Base-by-base conservation (phyloP, 75 land plant genomes). In the Picea sitchensis region DNA sequence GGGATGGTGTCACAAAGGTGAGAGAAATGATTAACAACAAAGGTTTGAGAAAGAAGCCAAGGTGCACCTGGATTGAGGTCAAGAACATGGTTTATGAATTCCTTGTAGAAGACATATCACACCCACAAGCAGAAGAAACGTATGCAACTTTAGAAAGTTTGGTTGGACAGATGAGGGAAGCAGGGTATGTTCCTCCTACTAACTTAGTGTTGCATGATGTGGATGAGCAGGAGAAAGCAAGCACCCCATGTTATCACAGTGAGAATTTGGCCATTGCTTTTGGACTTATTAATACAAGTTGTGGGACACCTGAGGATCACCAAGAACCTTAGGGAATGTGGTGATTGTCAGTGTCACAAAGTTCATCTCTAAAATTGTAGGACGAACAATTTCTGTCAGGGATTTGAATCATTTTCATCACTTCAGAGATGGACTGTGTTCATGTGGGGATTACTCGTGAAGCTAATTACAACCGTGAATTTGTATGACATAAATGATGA, bases 51-150 rank as follows among this genome's bases (percentile, higher is more conserved):
- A 76, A 76, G 38, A 32, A 58, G 17, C 77, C 77, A 58, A 62
- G 77, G 30, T 58, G 77, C 77, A 76, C 65, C 38, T 76, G 77
- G 77, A 76, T 76, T 58, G 77, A 76, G 77, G 36, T 76, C 14
- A 76, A 76, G 4, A 21, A 76, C 64, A 57, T 18, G 9, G 61
- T 76, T 4, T 58, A 26, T 76, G 34, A 64, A 20, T 76, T 76
- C 64, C 17, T 76, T 26, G 74, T 71, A 71, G 74, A 47, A 41
- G 54, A 41, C 36, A 14, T 1, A 44, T 71, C n/a, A 18, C 44
- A 44, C 74, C 51, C 47, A n/a, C 74, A 71, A n/a, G 3, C 74
- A 41, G 74, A 71, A 18, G 21, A 71, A 71, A 71, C n/a, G 3
- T 44, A 44, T 9, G 54, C 74, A 44, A n/a, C 41, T 0, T 71